Evolutionary conservation across 306 rosid genomes (phyloP).

Genomic region (Quercus suber): DNA sequence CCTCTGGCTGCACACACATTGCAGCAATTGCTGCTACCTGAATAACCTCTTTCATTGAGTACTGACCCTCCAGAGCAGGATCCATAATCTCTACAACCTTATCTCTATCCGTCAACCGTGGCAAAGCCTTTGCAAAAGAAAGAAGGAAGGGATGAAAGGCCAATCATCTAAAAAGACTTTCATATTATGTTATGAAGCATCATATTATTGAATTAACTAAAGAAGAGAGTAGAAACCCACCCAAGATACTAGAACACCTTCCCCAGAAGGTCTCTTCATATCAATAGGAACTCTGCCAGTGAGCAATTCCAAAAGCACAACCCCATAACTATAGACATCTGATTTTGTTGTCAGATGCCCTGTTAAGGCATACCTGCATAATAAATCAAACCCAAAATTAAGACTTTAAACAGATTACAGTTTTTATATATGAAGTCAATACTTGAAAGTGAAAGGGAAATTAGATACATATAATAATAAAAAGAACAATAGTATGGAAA

Average conservation of each 20-base stretch:
- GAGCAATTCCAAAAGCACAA: slow-evolving; percentile 89
- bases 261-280: slow-evolving; percentile 86
- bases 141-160: not conserved
- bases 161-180: not conserved
- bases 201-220: not conserved
- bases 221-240: slow-evolving; percentile 36
- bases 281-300: slow-evolving; percentile 95
- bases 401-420: not conserved
- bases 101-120: slow-evolving; percentile 79
- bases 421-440: not conserved
- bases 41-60: slow-evolving; percentile 87
- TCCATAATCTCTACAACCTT: slow-evolving; percentile 86
- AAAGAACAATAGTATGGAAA: not conserved
- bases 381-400: slow-evolving; percentile 3
- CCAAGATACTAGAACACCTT: slow-evolving; percentile 94
- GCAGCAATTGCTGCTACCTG: slow-evolving; percentile 97
- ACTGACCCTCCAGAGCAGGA: slow-evolving; percentile 83
- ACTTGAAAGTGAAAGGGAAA: not conserved
- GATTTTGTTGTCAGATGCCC: slow-evolving; percentile 97
- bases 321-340: slow-evolving; percentile 90
- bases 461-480: not conserved
- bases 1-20: slow-evolving; percentile 95
- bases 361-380: slow-evolving; percentile 86
- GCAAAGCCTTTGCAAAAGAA: slow-evolving; percentile 63
- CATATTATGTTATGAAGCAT: not conserved